Percentiles rank a stretch among this genome's conserved stretches.
Evolutionary conservation across 306 rosid species (phyloP).

Genomic region (Trifolium subterraneum): DNA sequence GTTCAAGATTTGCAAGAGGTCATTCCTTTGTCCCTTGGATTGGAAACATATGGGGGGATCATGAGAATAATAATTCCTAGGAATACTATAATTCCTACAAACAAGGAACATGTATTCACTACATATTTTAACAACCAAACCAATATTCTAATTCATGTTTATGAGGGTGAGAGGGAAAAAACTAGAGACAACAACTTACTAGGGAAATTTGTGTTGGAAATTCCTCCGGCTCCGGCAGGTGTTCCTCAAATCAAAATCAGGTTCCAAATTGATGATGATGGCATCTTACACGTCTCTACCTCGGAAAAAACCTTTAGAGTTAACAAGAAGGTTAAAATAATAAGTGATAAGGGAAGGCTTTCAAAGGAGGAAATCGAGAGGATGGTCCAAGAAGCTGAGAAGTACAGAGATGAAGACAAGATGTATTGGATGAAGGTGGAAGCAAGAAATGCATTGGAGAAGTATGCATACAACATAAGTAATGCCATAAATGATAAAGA

Average conservation of each 20-base stretch:
- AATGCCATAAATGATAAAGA: not conserved
- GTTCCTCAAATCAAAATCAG: not conserved
- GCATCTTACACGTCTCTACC: not conserved
- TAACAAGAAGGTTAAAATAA: not conserved
- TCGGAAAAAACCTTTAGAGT: not conserved
- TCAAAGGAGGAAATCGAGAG: not conserved
- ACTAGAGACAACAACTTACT: not conserved
- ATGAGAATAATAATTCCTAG: not conserved
- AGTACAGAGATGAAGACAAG: not conserved
- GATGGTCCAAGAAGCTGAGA: not conserved
- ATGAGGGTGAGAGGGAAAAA: not conserved
- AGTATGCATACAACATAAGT: not conserved
- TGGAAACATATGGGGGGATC: not conserved
- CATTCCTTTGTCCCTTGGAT: conserved; percentile 4
- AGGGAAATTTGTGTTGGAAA: not conserved
- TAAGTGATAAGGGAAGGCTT: not conserved
- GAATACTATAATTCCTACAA: not conserved
- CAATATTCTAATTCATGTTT: not conserved
- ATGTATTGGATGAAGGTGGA: not conserved
- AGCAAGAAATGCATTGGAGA: not conserved
- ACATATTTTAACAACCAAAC: not conserved
- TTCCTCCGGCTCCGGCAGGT: not conserved
- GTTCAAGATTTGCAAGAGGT: not conserved
- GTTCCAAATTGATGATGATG: not conserved
- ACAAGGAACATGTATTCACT: not conserved